phyloP scores from a whole-genome alignment of 2,329 filamentous ascomycete species.

The Furcasterigmium sp. region DNA sequence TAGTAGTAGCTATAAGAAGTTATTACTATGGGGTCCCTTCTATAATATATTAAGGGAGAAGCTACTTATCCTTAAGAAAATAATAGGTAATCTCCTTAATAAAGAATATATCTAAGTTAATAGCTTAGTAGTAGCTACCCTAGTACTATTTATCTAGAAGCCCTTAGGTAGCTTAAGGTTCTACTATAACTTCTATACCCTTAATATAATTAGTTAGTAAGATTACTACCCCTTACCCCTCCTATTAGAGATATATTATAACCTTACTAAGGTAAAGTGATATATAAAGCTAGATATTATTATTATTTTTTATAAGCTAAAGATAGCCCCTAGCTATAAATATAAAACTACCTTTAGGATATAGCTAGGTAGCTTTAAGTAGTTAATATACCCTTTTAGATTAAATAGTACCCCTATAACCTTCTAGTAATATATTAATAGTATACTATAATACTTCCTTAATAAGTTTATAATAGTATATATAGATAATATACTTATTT shows the following conservation, averaged over 20 bases:
- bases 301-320: not conserved
- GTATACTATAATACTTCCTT: not conserved
- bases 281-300: not conserved
- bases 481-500: slow-evolving; percentile 4
- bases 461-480: not conserved
- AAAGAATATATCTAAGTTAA: slow-evolving; percentile 1
- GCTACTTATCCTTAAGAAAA: slow-evolving; percentile 3
- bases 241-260: not conserved
- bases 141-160: not conserved
- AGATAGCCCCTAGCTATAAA: not conserved
- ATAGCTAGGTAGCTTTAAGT: not conserved
- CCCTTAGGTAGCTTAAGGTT: not conserved
- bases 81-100: not conserved
- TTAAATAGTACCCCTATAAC: not conserved
- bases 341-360: not conserved
- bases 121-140: not conserved
- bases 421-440: slow-evolving; percentile 2
- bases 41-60: slow-evolving; percentile 1
- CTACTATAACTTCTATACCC: not conserved
- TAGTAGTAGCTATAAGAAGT: not conserved
- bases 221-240: not conserved
- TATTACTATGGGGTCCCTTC: not conserved
- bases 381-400: not conserved
- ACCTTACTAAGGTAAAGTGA: not conserved
- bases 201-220: not conserved